phyloP scores from a whole-genome alignment of 1,139 yeast species.

The Zygosaccharomyces sapae region DNA sequence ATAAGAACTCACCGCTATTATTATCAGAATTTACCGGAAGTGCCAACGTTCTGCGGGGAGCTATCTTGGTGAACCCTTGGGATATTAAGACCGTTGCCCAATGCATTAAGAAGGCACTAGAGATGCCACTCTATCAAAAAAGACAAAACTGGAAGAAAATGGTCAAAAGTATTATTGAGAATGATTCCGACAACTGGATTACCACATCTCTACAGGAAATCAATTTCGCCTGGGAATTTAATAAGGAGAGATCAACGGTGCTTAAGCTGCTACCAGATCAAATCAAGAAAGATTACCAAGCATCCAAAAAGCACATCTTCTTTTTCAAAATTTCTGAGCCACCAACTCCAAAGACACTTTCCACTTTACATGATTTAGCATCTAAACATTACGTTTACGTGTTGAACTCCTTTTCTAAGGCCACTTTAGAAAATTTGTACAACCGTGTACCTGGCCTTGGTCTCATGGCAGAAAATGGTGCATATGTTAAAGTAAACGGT shows the following conservation, averaged over 20 bases:
- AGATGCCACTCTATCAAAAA: slow-evolving; percentile 59
- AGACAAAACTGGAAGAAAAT: slow-evolving; percentile 58
- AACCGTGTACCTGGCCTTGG: slow-evolving; percentile 69
- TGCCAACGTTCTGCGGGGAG: slow-evolving; percentile 69
- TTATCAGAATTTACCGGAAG: slow-evolving; percentile 94
- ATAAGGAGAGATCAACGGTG: slow-evolving; percentile 42
- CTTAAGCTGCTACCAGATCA: slow-evolving; percentile 42
- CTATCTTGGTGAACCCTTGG: slow-evolving; percentile 88
- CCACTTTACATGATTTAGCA: slow-evolving; percentile 48
- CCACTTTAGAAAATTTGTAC: slow-evolving; percentile 63
- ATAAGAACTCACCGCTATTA: slow-evolving; percentile 73
- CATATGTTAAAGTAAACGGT: slow-evolving; percentile 48
- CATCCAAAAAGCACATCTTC: slow-evolving; percentile 45
- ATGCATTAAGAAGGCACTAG: slow-evolving; percentile 57
- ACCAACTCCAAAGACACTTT: slow-evolving; percentile 47
- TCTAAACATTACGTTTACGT: slow-evolving; percentile 65
- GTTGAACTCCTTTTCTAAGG: slow-evolving; percentile 58
- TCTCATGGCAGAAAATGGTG: slow-evolving; percentile 86
- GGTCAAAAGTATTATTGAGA: slow-evolving; percentile 53
- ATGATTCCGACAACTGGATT: slow-evolving; percentile 79
- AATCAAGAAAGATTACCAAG: slow-evolving; percentile 37
- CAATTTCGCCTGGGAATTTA: slow-evolving; percentile 56
- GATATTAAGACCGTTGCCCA: slow-evolving; percentile 64
- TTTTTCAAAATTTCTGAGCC: slow-evolving; percentile 52
- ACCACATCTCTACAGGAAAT: slow-evolving; percentile 52